A percentile compares a stretch with the other conserved stretches of the same genome.
phyloP scores from a whole-genome alignment of 495 filamentous ascomycete species.

The Xylaria grammica region DNA sequence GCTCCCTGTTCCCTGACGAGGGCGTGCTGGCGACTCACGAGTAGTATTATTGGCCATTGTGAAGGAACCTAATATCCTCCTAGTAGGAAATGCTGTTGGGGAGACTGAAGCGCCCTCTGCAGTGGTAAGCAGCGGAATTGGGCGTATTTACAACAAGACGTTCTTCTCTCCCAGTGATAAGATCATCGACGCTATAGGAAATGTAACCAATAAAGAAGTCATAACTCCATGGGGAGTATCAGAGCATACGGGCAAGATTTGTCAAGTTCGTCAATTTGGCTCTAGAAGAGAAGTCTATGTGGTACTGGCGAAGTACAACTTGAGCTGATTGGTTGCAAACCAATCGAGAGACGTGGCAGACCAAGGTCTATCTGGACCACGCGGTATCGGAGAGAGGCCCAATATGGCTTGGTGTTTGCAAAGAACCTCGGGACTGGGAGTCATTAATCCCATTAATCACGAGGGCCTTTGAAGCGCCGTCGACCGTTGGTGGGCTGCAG shows the following conservation, averaged over 20 bases:
- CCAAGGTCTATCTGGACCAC: constrained; percentile 6
- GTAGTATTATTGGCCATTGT: constrained; percentile 7
- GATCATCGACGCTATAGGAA: background rate
- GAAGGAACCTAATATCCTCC: background rate
- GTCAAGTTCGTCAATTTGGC: background rate
- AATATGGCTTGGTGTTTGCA: background rate
- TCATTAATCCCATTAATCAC: background rate
- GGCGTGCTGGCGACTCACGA: constrained; percentile 1
- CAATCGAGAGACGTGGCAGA: constrained; percentile 19
- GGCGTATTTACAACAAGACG: background rate
- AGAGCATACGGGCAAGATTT: background rate
- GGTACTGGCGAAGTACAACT: constrained; percentile 5
- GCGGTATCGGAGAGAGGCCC: constrained; percentile 14
- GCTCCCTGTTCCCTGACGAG: background rate
- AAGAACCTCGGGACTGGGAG: background rate
- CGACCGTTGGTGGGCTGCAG: too few relatives aligned
- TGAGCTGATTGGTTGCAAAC: constrained; percentile 9
- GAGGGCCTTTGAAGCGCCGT: too few relatives aligned
- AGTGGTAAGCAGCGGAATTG: background rate
- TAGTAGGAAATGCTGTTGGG: background rate
- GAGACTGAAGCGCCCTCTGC: background rate
- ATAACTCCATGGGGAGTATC: background rate
- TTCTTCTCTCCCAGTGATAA: background rate
- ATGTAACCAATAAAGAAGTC: background rate
- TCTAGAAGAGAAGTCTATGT: background rate